Evolutionary conservation across 2,329 filamentous ascomycete species (phyloP), one percentile per base, ranked within the genome.

Genomic region (Plectosphaerella sp.): DNA sequence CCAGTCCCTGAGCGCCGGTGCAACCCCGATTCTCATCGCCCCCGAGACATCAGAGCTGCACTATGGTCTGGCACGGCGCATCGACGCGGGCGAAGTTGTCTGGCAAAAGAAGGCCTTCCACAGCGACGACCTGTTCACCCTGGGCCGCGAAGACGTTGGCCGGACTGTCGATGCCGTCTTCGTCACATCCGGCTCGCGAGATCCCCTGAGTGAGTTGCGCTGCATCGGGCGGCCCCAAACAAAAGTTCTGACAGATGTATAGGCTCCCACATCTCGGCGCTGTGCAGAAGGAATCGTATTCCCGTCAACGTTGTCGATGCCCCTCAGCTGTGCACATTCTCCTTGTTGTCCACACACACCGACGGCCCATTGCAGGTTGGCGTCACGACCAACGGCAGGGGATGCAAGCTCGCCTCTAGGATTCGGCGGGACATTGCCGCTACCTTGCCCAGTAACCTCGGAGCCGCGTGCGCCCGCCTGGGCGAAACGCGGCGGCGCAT

Each of bases 311-410:
- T 97, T 24, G 83, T 91, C 54, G 94, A 99, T 72, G 83, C 89
- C 0, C 89, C 93, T 0, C 79, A 83, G 35, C 85, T 97, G 15
- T 97, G 91, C 73, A 89, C 90, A 24, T 96, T 99, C 68, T 88
- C 88, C 5, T 79, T 99, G 49, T 83, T 97, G 45, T 94, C 91
- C 22, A 95, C 90, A 8, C 86, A 97, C 68, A 85, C 82, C 51
- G 92, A 97, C 63, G 94, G 94, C 0, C 93, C 94, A 10, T 77
- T 99, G 41, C 94, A 97, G 66, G 87, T 99, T 55, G 94, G 94
- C 56, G 88, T 99, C 53, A 97, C 94, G 3, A 97, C 94, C 1
- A 97, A 95, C 53, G 93, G 94, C 18, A 87, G 89, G 61, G 94
- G 94, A 2, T 97, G 94, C 75, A 97, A 96, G 70, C 80, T 99